Conservation (phyloP, 108 stramenopile species). For the Cyclotella atomus region DNA sequence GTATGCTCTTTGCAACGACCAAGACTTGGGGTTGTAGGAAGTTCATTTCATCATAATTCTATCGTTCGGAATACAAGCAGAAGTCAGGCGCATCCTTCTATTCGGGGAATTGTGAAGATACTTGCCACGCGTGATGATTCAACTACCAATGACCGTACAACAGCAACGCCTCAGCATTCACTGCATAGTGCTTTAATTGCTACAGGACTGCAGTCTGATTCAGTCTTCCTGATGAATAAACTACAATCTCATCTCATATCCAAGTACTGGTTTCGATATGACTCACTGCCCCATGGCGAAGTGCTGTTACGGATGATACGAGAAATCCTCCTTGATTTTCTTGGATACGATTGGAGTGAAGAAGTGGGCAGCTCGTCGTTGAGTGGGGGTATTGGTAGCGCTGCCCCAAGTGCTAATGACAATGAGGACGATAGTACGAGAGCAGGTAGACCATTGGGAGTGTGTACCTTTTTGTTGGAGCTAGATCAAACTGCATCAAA, state of each 20-base stretch:
- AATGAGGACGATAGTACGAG: conserved; percentile 13
- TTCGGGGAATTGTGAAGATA: conserved; percentile 21
- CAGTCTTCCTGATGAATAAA: conserved; percentile 11
- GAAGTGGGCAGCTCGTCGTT: conserved; percentile 17
- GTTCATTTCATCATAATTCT: background rate
- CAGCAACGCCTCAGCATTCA: background rate
- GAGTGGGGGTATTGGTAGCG: conserved; percentile 42
- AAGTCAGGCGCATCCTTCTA: conserved; percentile 5
- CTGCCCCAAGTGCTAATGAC: conserved; percentile 28
- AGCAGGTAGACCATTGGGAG: conserved; percentile 47
- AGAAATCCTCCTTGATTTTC: conserved; percentile 35
- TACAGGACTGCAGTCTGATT: conserved; percentile 33
- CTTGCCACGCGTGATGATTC: conserved; percentile 25
- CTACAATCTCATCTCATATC: conserved; percentile 23
- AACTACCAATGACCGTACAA: background rate
- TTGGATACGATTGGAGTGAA: conserved; percentile 34
- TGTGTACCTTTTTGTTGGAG: conserved; percentile 33
- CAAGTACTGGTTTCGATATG: conserved; percentile 48
- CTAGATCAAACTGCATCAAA: conserved; percentile 5
- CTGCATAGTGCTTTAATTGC: conserved; percentile 26
- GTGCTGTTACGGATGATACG: conserved; percentile 25
- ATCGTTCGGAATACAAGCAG: background rate
- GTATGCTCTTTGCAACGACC: conserved; percentile 37
- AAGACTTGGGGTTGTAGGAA: conserved; percentile 10
- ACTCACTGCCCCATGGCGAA: conserved; percentile 11